These are phyloP conservation scores for Colletotrichum magnum DNA, from an alignment of 2,329 filamentous ascomycete species.

Conservation along the genomic window DNA sequence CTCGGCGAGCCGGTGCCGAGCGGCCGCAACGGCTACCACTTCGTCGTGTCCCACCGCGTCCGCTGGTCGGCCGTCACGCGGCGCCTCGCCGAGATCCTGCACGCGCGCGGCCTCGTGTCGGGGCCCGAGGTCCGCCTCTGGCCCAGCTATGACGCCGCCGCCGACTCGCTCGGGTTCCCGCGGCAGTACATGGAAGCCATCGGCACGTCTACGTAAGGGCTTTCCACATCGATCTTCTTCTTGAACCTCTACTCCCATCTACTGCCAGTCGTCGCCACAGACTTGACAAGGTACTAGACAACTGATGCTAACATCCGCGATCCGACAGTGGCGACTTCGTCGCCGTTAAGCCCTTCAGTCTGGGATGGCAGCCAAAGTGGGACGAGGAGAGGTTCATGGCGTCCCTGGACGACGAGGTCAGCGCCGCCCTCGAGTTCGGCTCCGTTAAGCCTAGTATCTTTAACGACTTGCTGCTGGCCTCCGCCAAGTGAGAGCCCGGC, in stretches of 20 bases:
- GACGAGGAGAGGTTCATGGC: slow-evolving; percentile 44
- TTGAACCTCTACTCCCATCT: too few relatives aligned
- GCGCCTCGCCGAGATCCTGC: slow-evolving; percentile 44
- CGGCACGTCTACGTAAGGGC: slow-evolving; percentile 45
- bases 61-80: slow-evolving; percentile 50
- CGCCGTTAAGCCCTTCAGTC: slow-evolving; percentile 40
- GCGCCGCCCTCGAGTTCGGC: slow-evolving; percentile 44
- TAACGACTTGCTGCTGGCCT: not conserved
- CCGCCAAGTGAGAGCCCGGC: not conserved
- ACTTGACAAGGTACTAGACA: not conserved
- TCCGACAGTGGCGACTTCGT: slow-evolving; percentile 36
- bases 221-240: not conserved
- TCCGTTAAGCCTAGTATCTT: not conserved
- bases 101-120: slow-evolving; percentile 48
- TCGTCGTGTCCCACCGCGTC: slow-evolving; percentile 47
- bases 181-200: slow-evolving; percentile 44
- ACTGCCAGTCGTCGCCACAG: too few relatives aligned
- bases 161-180: slow-evolving; percentile 50
- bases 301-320: not conserved
- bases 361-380: slow-evolving; percentile 50
- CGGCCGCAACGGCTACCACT: slow-evolving; percentile 52
- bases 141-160: slow-evolving; percentile 50
- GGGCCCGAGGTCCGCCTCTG: slow-evolving; percentile 45
- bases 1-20: slow-evolving; percentile 46
- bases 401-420: slow-evolving; percentile 47